Conservation (phyloP, 768 basidiomycete species). For the Cystobasidium ongulense region DNA sequence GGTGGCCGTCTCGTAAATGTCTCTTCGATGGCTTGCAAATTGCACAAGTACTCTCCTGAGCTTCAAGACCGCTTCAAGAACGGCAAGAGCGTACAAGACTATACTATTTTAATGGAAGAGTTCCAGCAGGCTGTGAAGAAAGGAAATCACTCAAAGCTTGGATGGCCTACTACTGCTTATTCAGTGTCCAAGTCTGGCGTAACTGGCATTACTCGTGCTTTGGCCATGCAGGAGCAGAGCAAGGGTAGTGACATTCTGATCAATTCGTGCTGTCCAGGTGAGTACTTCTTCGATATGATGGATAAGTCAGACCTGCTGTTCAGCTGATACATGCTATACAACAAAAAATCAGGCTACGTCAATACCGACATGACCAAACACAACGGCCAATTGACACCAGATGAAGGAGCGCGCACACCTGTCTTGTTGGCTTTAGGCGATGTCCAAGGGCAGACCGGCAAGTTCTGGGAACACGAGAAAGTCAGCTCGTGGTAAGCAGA, state of each 20-base stretch:
- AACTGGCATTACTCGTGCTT: constrained; percentile 34
- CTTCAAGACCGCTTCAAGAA: constrained; percentile 26
- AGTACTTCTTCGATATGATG: neutral
- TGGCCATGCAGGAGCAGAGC: constrained; percentile 30
- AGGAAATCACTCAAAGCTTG: constrained; percentile 34
- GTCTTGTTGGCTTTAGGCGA: constrained; percentile 37
- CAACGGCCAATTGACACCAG: constrained; percentile 33
- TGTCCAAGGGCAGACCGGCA: constrained; percentile 33
- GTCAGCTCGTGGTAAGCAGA: constrained; percentile 13
- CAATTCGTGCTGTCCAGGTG: constrained; percentile 40
- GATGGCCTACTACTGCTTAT: constrained; percentile 39
- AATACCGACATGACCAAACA: constrained; percentile 38
- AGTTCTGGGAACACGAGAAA: constrained; percentile 39
- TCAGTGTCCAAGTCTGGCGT: constrained; percentile 36
- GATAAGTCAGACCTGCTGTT: no score
- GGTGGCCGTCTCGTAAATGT: constrained; percentile 37
- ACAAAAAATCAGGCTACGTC: constrained; percentile 30
- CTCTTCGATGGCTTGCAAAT: constrained; percentile 34
- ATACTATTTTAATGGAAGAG: constrained; percentile 32
- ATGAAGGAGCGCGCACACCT: constrained; percentile 38
- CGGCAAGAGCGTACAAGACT: constrained; percentile 27
- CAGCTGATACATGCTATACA: no score
- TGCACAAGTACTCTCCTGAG: constrained; percentile 23
- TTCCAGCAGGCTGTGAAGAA: constrained; percentile 36
- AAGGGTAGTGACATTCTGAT: constrained; percentile 30